Evolutionary conservation across 1,139 yeast species (phyloP), one percentile per base, ranked within the genome.

Genomic region (Yamadazyma buinensis): DNA sequence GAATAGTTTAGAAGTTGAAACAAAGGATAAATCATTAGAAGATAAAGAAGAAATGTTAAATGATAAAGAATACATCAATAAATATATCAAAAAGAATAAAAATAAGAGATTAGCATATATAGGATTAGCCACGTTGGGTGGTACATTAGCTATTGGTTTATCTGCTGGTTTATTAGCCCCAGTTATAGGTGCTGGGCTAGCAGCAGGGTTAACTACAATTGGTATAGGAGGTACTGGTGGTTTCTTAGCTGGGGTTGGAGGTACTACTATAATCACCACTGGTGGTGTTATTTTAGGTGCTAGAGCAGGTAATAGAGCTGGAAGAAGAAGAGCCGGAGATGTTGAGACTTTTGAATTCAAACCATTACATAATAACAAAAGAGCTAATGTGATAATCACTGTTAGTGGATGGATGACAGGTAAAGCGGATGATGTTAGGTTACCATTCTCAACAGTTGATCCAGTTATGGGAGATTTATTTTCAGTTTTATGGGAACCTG

Each of bases 341-440:
- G 97, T 94, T 8, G 78, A 84, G 46, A 90, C 97, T 0, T 94
- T 94, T 62, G 97, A 94, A 51, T 82, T 92, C 54, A 77, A 85
- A 38, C 98, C 98, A 0, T 66, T 94, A 45, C 96, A 88, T 57
- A 88, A 92, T 54, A 88, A 86, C 57, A 85, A 85, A 54, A 71
- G 98, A 35, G 82, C 95, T 2, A 92, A 87, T 51, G 67, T 90
- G 42, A 82, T 92, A 31, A 64, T 94, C n/a, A 88, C 97, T 1
- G 90, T 94, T 0, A 81, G 95, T 36, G 99, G 99, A 1, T 94
- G 99, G 99, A 88, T 92, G 94, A 81, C 84, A 41, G 95, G 97
- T 56, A 82, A 80, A 42, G 77, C 83, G 47, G 99, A 94, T 77
- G 99, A 94, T 72, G 95, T 94, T 12, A 72, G 99, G 53, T 71